Base-by-base conservation (phyloP, 2,329 filamentous ascomycete species). In the Fusarium foetens region DNA sequence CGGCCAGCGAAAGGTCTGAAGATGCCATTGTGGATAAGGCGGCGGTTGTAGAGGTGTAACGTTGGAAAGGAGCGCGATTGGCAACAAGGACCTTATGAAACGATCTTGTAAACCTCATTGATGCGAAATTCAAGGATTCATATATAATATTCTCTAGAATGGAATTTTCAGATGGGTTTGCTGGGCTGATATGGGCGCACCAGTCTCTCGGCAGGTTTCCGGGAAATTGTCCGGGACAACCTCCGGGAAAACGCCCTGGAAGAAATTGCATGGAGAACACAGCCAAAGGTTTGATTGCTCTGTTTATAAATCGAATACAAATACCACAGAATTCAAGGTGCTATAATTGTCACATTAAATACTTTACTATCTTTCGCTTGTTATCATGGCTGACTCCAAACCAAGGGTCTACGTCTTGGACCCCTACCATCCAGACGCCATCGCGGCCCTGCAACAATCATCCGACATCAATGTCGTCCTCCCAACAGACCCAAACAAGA, bases 221-320 rank as follows among this genome's bases (percentile, higher is more conserved):
- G 23, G 49, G 33, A 53, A 0, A 4, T 6, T 3, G 1, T 17
- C 49, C 49, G 49, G 49, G 49, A 27, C 14, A 29, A 7, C 0
- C 0, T 39, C 49, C 33, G 23, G 49, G 33, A 53, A 17, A 6
- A 0, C 5, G 3, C 9, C 33, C 23, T 19, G 23, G 29, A 33
- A 5, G 3, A 7, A 1, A 3, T 7, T 9, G 14, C 1, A 3
- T 8, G 3, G 9, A 1, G 2, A 21, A 35, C 4, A 36, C 6
- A 1, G 5, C 7, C 4, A 12, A n/a, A 17, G 1, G 7, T 8
- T 1, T 3, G 0, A 4, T 8, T 16, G 3, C 5, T 14, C 3
- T 31, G 6, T 3, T 0, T 19, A 29, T 16, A 29, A 41, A 8
- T 41, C 8, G 8, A 14, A 8, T 42, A 42, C 0, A 6, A 23